Evolutionary conservation across 176 grass and related monocot species (phyloP).

Genomic region (Hyparrhenia diplandra): DNA sequence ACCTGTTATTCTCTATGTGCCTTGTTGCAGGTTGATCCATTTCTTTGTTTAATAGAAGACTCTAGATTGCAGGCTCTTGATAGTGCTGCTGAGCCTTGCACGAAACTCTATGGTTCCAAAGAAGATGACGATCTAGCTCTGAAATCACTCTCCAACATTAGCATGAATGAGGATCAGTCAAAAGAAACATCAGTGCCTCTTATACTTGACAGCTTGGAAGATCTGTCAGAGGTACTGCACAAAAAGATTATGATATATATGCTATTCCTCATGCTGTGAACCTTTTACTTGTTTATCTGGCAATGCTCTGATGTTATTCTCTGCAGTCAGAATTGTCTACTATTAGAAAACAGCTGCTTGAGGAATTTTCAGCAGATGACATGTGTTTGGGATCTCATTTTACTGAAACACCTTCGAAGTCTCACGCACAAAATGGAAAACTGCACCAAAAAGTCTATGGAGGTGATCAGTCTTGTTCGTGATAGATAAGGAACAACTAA

Average conservation of each 20-base stretch:
- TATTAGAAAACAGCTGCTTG: slow-evolving; percentile 68
- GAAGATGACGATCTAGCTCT: slow-evolving; percentile 74
- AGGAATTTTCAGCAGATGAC: slow-evolving; percentile 83
- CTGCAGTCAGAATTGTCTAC: slow-evolving; percentile 60
- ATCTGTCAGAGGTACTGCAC: slow-evolving; percentile 58
- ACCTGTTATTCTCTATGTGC: neutral
- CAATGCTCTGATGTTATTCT: slow-evolving; percentile 2
- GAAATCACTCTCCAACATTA: slow-evolving; percentile 63
- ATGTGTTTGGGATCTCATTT: slow-evolving; percentile 60
- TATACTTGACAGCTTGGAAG: slow-evolving; percentile 63
- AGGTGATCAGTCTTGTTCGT: slow-evolving; percentile 41
- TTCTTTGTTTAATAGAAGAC: slow-evolving; percentile 84
- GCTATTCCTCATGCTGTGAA: neutral
- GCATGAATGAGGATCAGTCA: slow-evolving; percentile 52
- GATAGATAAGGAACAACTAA: slow-evolving; percentile 2
- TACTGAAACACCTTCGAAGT: slow-evolving; percentile 46
- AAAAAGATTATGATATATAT: neutral
- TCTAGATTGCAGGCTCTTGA: slow-evolving; percentile 65
- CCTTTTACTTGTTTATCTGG: neutral
- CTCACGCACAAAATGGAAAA: slow-evolving; percentile 18
- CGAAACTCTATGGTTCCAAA: slow-evolving; percentile 64
- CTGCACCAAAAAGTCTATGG: slow-evolving; percentile 47
- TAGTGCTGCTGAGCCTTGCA: slow-evolving; percentile 18
- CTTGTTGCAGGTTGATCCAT: slow-evolving; percentile 69
- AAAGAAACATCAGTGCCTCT: slow-evolving; percentile 68